Base-by-base conservation (phyloP, 2,329 filamentous ascomycete genomes). In the Calycina herbarum region DNA sequence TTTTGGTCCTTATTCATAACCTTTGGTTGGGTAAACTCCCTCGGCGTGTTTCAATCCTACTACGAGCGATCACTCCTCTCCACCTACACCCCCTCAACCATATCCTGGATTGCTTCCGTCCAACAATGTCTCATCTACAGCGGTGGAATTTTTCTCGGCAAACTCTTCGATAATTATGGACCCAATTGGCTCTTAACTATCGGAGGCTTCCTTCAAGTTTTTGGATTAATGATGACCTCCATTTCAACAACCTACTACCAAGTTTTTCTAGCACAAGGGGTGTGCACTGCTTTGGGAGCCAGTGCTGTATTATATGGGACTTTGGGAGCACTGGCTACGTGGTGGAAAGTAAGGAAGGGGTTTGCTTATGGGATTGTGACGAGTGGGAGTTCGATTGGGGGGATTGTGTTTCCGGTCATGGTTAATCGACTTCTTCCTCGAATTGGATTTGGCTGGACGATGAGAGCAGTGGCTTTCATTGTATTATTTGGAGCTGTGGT, bases 371-470 rank as follows among this genome's bases (percentile, higher is more conserved):
- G 83, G 1, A 76, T 82, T 35, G 80, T 82, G 73, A 79, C 80
- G 4, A 78, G 81, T 7, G 83, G 83, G 3, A 81, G 79, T 35
- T 82, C 80, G 3, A 68, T 85, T 5, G 83, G 82, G 1, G 83
- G 83, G 17, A 83, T 89, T n/a, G 81, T 88, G 45, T 82, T 88
- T 59, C 86, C 86, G 0, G 87, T 89, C 71, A 85, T 89, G 82
- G 81, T 88, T 13, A 76, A 81, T 1, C 80, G 81, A 40, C 75
- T 89, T 24, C 82, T 89, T 57, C 78, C 78, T 0, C 38, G 79
- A 58, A 77, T 86, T 61, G 83, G 85, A 40, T 84, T 86, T 71
- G 73, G 78, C 51, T 89, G 85, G 86, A 77, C 83, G 0, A 85
- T 88, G 79, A 80, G 85, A 8, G 82, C 81, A 59, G 79, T 78